A percentile compares a stretch with the other conserved stretches of the same genome.
Evolutionary conservation across 2,329 filamentous ascomycete species (phyloP).

Genomic region (Exophiala lecanii-corni): DNA sequence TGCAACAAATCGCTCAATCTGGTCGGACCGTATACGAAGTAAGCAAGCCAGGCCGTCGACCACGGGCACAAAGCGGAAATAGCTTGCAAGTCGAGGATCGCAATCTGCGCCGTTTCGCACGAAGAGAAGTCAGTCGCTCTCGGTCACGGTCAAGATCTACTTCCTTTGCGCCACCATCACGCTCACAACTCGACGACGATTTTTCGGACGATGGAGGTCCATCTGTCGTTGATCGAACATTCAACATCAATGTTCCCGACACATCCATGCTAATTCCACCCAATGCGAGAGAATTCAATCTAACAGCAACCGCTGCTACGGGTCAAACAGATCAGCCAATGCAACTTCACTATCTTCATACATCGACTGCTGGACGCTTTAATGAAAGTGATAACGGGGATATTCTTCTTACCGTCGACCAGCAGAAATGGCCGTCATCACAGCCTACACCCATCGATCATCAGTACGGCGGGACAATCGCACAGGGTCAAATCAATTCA

Average conservation of each 20-base stretch:
- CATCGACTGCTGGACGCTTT: conserved; percentile 4
- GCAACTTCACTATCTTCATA: conserved; percentile 10
- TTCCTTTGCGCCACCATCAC: conserved; percentile 13
- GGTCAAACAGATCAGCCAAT: conserved; percentile 5
- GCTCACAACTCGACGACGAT: conserved; percentile 13
- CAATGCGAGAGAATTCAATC: conserved; percentile 8
- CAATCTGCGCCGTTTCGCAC: conserved; percentile 25
- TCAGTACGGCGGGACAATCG: background rate
- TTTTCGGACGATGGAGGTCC: conserved; percentile 6
- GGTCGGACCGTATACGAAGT: conserved; percentile 24
- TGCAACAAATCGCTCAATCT: conserved; percentile 20
- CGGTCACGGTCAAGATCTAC: conserved; percentile 19
- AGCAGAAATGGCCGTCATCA: conserved; percentile 3
- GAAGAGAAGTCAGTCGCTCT: conserved; percentile 23
- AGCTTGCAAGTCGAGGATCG: conserved; percentile 24
- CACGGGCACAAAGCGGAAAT: conserved; percentile 19
- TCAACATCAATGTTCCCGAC: conserved; percentile 14
- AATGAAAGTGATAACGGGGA: conserved; percentile 1
- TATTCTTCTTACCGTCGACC: conserved; percentile 8
- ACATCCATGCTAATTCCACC: conserved; percentile 10
- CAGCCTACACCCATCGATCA: background rate
- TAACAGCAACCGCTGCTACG: conserved; percentile 4
- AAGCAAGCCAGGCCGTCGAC: conserved; percentile 22
- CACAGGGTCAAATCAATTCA: background rate
- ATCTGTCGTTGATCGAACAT: conserved; percentile 12